Conservation (phyloP, 2,329 filamentous ascomycete species). For the Sporothrix curviconia region DNA sequence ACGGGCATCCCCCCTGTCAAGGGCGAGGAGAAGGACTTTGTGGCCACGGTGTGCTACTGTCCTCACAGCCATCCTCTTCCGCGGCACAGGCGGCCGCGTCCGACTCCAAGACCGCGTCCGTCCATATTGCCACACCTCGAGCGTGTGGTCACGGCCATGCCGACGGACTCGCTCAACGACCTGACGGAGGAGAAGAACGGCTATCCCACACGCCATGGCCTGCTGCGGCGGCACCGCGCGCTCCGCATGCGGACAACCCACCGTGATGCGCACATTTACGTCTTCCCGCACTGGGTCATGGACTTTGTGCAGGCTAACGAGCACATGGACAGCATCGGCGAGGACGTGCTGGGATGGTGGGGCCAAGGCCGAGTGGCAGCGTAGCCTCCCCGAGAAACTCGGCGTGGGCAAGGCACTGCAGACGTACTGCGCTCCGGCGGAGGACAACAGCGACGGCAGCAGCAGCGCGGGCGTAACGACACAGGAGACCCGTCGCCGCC, state of each 20-base stretch:
- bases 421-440: slow-evolving; percentile 25
- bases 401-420: slow-evolving; percentile 59
- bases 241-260: slow-evolving; percentile 77
- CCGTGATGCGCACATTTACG: slow-evolving; percentile 88
- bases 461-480: slow-evolving; percentile 23
- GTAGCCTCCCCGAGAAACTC: slow-evolving; percentile 70
- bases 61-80: neutral
- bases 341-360: slow-evolving; percentile 93
- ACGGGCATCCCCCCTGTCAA: slow-evolving; percentile 63
- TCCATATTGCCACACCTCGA: slow-evolving; percentile 63
- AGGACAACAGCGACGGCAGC: slow-evolving; percentile 15
- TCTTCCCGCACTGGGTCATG: slow-evolving; percentile 87
- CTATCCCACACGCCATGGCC: slow-evolving; percentile 66
- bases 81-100: slow-evolving; percentile 20
- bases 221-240: slow-evolving; percentile 67
- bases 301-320: slow-evolving; percentile 76
- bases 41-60: slow-evolving; percentile 67
- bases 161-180: slow-evolving; percentile 84
- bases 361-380: slow-evolving; percentile 90
- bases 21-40: slow-evolving; percentile 87
- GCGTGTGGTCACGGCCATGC: slow-evolving; percentile 78
- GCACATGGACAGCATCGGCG: slow-evolving; percentile 77
- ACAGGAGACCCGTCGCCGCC: neutral
- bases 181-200: slow-evolving; percentile 67
- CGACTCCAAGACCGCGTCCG: slow-evolving; percentile 27